Evolutionary conservation across 2,329 filamentous ascomycete species (phyloP).

Genomic region (Arthrobotrys megalospora): DNA sequence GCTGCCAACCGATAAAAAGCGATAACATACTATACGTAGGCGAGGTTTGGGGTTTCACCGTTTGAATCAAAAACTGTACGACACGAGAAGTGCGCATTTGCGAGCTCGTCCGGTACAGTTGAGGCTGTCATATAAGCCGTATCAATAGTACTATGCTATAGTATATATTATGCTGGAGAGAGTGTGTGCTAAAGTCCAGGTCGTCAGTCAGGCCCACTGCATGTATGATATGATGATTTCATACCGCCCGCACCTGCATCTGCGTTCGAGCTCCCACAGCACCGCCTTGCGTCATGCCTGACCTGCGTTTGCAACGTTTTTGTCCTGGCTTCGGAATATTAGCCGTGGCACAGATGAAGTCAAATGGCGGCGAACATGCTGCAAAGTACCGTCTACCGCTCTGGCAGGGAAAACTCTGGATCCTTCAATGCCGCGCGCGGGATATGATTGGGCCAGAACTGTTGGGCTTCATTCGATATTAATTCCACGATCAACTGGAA

Average conservation of each 20-base stretch:
- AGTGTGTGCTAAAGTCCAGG: background rate
- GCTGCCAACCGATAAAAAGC: conserved; percentile 19
- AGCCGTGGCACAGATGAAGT: conserved; percentile 29
- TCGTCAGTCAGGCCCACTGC: background rate
- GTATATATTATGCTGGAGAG: too few relatives aligned
- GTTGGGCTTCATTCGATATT: background rate
- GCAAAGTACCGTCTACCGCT: background rate
- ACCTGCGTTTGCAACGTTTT: conserved; percentile 28
- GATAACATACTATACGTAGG: conserved; percentile 1
- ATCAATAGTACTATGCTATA: too few relatives aligned
- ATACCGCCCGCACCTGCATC: conserved; percentile 9
- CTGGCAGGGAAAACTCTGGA: background rate
- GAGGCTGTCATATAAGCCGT: too few relatives aligned
- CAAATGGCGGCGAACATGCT: background rate
- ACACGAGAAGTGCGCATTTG: background rate
- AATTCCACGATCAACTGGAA: background rate
- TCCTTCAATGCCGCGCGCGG: background rate
- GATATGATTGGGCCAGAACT: too few relatives aligned
- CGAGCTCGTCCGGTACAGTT: too few relatives aligned
- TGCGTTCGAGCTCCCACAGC: conserved; percentile 17
- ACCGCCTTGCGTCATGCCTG: conserved; percentile 51
- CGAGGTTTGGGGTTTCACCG: background rate
- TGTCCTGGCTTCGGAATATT: conserved; percentile 13
- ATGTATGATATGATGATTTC: background rate
- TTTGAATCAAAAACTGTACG: background rate